A percentile compares a stretch with the other conserved stretches of the same genome.
Conservation (phyloP, 768 basidiomycete species). For the Termitomyces sp. region DNA sequence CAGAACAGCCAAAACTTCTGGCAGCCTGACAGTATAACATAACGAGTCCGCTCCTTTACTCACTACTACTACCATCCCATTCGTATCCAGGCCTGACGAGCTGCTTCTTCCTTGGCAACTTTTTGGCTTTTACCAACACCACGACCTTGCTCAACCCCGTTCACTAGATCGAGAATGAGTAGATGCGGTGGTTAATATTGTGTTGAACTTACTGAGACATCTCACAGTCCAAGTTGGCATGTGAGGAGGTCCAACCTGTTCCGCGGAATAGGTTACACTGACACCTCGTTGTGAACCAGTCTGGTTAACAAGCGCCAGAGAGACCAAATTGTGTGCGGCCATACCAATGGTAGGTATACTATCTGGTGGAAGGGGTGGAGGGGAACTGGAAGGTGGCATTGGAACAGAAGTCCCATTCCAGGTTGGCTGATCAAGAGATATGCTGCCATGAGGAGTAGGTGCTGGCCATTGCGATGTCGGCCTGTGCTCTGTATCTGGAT, state of each 20-base stretch:
- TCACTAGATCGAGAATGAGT: constrained; percentile 35
- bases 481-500: constrained; percentile 32
- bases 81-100: constrained; percentile 46
- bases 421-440: constrained; percentile 3
- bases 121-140: constrained; percentile 61
- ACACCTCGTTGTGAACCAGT: constrained; percentile 45
- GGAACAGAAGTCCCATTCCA: constrained; percentile 17
- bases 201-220: constrained; percentile 42
- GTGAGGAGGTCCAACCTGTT: constrained; percentile 48
- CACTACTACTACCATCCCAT: constrained; percentile 46
- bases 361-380: constrained; percentile 32
- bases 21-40: constrained; percentile 17
- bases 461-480: not conserved
- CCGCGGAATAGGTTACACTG: constrained; percentile 43
- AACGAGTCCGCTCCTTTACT: constrained; percentile 9
- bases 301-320: constrained; percentile 50
- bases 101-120: constrained; percentile 67
- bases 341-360: constrained; percentile 5
- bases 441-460: constrained; percentile 8
- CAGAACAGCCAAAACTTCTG: constrained; percentile 2
- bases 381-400: constrained; percentile 24
- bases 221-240: constrained; percentile 54
- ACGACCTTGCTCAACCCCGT: constrained; percentile 42
- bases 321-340: constrained; percentile 24
- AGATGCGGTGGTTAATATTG: not conserved